Evolutionary conservation across 2,329 filamentous ascomycete genomes (phyloP).

Genomic region (Aspergillus fumigatus): DNA sequence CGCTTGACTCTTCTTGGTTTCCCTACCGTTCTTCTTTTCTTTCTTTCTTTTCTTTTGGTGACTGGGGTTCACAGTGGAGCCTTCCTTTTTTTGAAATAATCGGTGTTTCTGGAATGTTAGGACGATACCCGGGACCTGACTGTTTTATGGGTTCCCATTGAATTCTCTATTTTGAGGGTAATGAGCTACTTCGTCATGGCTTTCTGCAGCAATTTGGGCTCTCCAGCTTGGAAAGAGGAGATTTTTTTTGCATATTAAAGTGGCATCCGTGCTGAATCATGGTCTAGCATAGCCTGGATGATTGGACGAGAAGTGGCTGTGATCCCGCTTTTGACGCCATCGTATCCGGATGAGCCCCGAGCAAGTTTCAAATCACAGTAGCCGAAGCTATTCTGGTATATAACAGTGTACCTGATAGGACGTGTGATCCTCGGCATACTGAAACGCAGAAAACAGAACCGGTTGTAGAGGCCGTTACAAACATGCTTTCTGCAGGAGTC

Average conservation of each 20-base stretch:
- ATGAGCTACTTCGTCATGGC: neutral
- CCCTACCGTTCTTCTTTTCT: neutral
- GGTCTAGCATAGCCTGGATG: neutral
- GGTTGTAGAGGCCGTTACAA: neutral
- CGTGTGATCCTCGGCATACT: too few relatives aligned
- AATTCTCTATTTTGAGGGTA: neutral
- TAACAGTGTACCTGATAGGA: too few relatives aligned
- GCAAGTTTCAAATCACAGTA: neutral
- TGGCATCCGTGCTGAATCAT: neutral
- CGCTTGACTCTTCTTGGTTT: neutral
- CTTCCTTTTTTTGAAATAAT: neutral
- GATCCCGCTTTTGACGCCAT: neutral
- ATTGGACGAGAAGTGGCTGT: neutral
- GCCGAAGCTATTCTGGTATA: too few relatives aligned
- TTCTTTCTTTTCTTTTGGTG: neutral
- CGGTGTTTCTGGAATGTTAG: neutral
- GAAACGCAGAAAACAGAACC: too few relatives aligned
- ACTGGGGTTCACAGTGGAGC: neutral
- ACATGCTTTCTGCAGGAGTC: neutral
- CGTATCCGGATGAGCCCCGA: neutral
- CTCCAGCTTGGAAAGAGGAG: neutral
- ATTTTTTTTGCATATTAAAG: neutral
- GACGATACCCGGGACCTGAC: neutral
- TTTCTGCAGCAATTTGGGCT: neutral
- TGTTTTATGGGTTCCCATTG: neutral